These are phyloP conservation scores for Hypholoma fasciculare DNA, from an alignment of 768 basidiomycete genomes.

Conservation along the genomic window DNA sequence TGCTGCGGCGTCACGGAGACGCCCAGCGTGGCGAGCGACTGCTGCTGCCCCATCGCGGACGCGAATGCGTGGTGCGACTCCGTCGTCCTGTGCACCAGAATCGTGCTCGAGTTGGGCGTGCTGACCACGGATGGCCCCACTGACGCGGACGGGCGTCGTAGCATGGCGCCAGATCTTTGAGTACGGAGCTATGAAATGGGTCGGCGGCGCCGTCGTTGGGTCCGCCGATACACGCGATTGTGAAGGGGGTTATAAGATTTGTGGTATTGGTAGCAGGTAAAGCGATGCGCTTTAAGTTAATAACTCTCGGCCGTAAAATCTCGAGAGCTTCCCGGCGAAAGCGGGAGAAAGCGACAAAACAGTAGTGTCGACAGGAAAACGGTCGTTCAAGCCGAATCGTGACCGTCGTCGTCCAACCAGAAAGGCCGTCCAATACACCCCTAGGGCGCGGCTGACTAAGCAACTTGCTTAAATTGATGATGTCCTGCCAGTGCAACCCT, in stretches of 20 bases:
- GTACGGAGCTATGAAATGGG: background rate
- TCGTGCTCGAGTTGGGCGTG: constrained; percentile 31
- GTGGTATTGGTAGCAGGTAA: background rate
- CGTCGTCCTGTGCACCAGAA: constrained; percentile 59
- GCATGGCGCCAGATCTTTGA: constrained; percentile 28
- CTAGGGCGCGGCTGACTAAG: constrained; percentile 23
- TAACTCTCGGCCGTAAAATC: background rate
- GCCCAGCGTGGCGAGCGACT: constrained; percentile 33
- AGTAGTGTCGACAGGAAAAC: constrained; percentile 20
- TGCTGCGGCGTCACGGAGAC: constrained; percentile 65
- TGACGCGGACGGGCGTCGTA: constrained; percentile 64
- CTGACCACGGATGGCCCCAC: constrained; percentile 34
- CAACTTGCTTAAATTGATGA: background rate
- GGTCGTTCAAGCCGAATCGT: constrained; percentile 17
- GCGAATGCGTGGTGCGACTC: constrained; percentile 54
- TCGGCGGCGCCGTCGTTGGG: too few species aligned
- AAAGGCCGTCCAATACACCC: constrained; percentile 3
- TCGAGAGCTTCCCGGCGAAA: background rate
- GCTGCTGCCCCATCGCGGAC: constrained; percentile 22
- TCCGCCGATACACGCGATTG: background rate
- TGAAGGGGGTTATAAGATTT: background rate
- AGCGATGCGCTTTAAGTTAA: background rate
- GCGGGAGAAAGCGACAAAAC: background rate
- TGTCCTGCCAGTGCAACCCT: background rate
- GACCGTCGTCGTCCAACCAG: background rate